These are phyloP conservation scores for Lentinula raphanica DNA, from an alignment of 768 basidiomycete species.

Conservation along the genomic window DNA sequence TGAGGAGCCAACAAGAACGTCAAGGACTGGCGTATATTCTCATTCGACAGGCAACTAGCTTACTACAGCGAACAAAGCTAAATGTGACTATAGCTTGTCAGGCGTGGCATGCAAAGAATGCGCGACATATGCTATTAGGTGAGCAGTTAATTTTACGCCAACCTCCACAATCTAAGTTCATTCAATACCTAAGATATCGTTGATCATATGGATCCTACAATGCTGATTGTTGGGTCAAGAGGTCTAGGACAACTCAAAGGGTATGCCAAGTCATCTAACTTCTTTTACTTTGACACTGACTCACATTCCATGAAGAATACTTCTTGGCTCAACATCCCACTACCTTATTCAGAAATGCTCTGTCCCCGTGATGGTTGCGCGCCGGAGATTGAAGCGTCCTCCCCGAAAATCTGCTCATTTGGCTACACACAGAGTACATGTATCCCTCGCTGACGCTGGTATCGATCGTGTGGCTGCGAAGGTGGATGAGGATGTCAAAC, in stretches of 20 bases:
- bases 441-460: constrained; percentile 81
- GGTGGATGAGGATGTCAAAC: constrained; percentile 81
- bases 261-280: constrained; percentile 36
- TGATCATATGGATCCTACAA: constrained; percentile 80
- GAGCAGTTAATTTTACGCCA: not conserved
- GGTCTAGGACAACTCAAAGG: constrained; percentile 85
- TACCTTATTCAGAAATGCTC: constrained; percentile 93
- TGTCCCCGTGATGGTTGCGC: constrained; percentile 95
- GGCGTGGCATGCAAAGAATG: constrained; percentile 96
- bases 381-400: constrained; percentile 84
- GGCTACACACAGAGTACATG: constrained; percentile 73
- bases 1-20: constrained; percentile 91
- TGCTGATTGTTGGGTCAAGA: constrained; percentile 95
- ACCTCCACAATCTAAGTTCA: not conserved
- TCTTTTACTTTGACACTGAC: not conserved
- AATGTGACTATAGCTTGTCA: constrained; percentile 88
- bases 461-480: constrained; percentile 81
- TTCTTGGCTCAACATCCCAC: constrained; percentile 92
- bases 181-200: constrained; percentile 55
- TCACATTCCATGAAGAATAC: constrained; percentile 47
- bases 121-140: constrained; percentile 75
- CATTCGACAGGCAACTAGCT: constrained; percentile 79
- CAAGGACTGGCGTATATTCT: constrained; percentile 87
- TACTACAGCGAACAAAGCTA: constrained; percentile 86
- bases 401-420: constrained; percentile 77